Evolutionary conservation across 2,329 filamentous ascomycete species (phyloP).

Genomic region (Incumbomyces lentus): DNA sequence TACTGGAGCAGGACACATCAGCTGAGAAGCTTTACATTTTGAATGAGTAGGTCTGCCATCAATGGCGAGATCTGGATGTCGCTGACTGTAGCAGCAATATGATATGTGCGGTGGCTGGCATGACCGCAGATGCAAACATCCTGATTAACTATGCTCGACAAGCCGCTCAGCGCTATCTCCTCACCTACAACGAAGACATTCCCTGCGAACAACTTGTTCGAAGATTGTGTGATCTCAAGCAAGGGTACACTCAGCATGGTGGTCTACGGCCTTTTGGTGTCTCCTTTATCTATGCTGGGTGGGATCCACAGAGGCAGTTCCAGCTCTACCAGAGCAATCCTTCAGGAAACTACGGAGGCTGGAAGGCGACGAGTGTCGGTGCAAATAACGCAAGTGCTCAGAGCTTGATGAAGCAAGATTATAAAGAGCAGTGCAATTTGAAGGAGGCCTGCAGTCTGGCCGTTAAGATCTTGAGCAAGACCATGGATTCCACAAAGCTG

Average conservation of each 20-base stretch:
- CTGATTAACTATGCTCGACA: constrained; percentile 99
- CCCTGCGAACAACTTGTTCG: constrained; percentile 98
- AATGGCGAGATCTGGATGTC: neutral
- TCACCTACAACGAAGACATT: constrained; percentile 99
- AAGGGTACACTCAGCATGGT: constrained; percentile 98
- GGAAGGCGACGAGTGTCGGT: constrained; percentile 96
- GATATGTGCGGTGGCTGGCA: constrained; percentile 98
- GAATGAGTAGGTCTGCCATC: constrained; percentile 63
- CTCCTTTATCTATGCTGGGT: constrained; percentile 98
- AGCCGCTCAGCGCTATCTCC: constrained; percentile 91
- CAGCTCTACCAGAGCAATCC: constrained; percentile 99
- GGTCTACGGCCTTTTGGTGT: constrained; percentile 96
- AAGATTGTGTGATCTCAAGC: constrained; percentile 92
- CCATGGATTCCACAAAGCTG: constrained; percentile 98
- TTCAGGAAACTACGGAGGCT: constrained; percentile 95
- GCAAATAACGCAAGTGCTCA: constrained; percentile 98
- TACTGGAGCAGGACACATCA: constrained; percentile 97
- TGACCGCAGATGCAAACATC: constrained; percentile 99
- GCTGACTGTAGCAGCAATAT: constrained; percentile 62
- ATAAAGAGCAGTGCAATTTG: constrained; percentile 94
- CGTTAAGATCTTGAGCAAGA: constrained; percentile 98
- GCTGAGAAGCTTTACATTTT: constrained; percentile 99
- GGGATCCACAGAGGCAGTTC: constrained; percentile 91
- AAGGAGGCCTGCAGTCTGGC: constrained; percentile 96
- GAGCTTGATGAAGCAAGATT: constrained; percentile 96